These are phyloP conservation scores for Monosporozyma aquatica DNA, from an alignment of 805 yeast genomes.

Conservation along the genomic window DNA sequence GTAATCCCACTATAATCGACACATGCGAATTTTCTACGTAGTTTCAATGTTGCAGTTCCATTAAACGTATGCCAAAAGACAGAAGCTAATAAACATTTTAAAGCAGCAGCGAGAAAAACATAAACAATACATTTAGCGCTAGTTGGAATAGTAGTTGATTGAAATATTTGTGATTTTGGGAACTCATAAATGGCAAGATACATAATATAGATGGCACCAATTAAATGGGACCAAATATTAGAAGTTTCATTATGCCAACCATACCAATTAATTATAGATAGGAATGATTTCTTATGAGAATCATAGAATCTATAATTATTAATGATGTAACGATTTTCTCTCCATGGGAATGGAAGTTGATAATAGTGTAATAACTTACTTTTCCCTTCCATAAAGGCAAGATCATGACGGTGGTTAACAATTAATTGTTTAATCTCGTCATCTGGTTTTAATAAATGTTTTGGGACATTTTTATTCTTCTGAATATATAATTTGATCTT, in stretches of 20 bases:
- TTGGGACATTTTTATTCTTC: slow-evolving; percentile 3
- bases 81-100: slow-evolving; percentile 71
- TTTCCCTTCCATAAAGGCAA: slow-evolving; percentile 37
- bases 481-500: slow-evolving; percentile 1
- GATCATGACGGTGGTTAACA: slow-evolving; percentile 39
- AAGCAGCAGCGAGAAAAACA: slow-evolving; percentile 59
- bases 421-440: slow-evolving; percentile 13
- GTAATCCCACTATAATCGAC: slow-evolving; percentile 94
- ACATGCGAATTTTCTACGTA: slow-evolving; percentile 77
- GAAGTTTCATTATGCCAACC: slow-evolving; percentile 75
- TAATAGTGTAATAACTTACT: slow-evolving; percentile 59
- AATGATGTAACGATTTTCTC: slow-evolving; percentile 80
- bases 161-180: slow-evolving; percentile 50
- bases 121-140: slow-evolving; percentile 38
- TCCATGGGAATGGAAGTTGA: slow-evolving; percentile 86
- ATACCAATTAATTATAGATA: slow-evolving; percentile 43
- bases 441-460: slow-evolving; percentile 4
- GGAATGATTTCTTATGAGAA: slow-evolving; percentile 48
- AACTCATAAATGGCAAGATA: slow-evolving; percentile 51
- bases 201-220: slow-evolving; percentile 54
- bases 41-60: slow-evolving; percentile 53
- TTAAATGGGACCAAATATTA: slow-evolving; percentile 87
- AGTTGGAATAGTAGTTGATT: slow-evolving; percentile 35
- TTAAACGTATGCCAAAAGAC: slow-evolving; percentile 88
- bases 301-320: slow-evolving; percentile 79